Conservation (phyloP, 495 filamentous ascomycete genomes). For the Bathelium albidoporum region DNA sequence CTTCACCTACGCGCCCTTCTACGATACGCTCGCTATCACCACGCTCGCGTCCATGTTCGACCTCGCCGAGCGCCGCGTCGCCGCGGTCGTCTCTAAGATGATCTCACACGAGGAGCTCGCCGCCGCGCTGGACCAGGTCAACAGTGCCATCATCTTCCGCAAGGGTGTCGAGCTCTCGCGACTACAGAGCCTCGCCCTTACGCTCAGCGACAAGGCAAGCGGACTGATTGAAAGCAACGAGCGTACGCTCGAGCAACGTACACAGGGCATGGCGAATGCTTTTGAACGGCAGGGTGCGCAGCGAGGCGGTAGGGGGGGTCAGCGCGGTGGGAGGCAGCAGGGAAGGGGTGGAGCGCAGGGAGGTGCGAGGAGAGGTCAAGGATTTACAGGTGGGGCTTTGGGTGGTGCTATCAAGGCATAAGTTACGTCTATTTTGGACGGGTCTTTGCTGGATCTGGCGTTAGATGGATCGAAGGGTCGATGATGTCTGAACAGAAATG, state of each 20-base stretch:
- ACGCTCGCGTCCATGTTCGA: conserved; percentile 93
- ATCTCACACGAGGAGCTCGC: conserved; percentile 97
- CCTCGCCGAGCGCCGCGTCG: conserved; percentile 76
- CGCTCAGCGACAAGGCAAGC: conserved; percentile 89
- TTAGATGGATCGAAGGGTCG: neutral
- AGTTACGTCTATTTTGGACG: neutral
- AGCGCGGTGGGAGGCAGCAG: conserved; percentile 42
- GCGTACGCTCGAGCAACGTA: conserved; percentile 90
- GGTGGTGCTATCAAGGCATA: conserved; percentile 22
- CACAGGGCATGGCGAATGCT: conserved; percentile 87
- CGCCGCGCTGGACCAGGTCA: conserved; percentile 95
- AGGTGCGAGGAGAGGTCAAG: conserved; percentile 8
- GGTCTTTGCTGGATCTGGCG: neutral
- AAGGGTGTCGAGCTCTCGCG: conserved; percentile 97
- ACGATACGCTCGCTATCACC: conserved; percentile 83
- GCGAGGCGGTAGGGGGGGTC: conserved; percentile 54
- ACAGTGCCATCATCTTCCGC: conserved; percentile 93
- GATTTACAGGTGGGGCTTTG: conserved; percentile 23
- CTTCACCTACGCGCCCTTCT: conserved; percentile 98
- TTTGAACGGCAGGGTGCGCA: conserved; percentile 80
- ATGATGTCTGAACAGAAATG: neutral
- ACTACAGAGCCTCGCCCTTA: conserved; percentile 88
- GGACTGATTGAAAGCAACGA: conserved; percentile 95
- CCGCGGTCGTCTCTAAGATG: conserved; percentile 97
- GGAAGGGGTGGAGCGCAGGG: conserved; percentile 13